Evolutionary conservation across 106 monocot species (phyloP), one percentile per base, ranked within the genome.

Genomic region (Dioscorea zingiberensis): DNA sequence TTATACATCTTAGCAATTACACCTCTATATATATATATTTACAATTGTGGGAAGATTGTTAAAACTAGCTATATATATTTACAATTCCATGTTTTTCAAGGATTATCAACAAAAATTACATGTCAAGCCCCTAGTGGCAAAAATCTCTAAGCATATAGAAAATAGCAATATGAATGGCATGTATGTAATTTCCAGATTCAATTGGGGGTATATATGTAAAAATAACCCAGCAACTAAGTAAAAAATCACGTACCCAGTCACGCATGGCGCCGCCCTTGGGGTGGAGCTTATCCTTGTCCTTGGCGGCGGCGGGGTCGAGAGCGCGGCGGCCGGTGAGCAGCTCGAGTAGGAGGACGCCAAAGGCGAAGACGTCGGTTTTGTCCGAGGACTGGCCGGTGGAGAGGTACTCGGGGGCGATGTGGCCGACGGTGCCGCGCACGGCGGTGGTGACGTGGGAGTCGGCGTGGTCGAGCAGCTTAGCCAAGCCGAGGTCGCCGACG

Each of bases 401-500:
- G 25, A 89, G 73, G 67, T 89, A 89, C 81, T 89, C 88, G 0
- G 88, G 88, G 0, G 88, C 88, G 25, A 89, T 89, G 62, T 89
- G 88, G 12, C 88, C 88, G n/a, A 89, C 84, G 27, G 88, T 89
- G 59, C 88, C 88, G 30, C 88, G 74, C n/a, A 89, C 88, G 28
- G 88, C 88, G 15, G 88, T 89, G 53, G 88, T 89, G 56, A 90
- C 90, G 32, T 85, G 85, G 13, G 85, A 90, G 47, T 83, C 85
- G 0, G 67, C 82, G 69, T 97, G 97, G 64, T 97, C 92, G 15
- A 97, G 97, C 16, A 92, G 74, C 77, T 88, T 91, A 4, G 97
- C 97, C 13, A 97, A 85, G 24, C 97, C 97, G 59, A 97, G 90
- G 71, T 97, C 97, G 25, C 92, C 97, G 15, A 97, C 85, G 6